phyloP scores from a whole-genome alignment of 2,329 filamentous ascomycete species.

The Colletotrichum echinochloae region DNA sequence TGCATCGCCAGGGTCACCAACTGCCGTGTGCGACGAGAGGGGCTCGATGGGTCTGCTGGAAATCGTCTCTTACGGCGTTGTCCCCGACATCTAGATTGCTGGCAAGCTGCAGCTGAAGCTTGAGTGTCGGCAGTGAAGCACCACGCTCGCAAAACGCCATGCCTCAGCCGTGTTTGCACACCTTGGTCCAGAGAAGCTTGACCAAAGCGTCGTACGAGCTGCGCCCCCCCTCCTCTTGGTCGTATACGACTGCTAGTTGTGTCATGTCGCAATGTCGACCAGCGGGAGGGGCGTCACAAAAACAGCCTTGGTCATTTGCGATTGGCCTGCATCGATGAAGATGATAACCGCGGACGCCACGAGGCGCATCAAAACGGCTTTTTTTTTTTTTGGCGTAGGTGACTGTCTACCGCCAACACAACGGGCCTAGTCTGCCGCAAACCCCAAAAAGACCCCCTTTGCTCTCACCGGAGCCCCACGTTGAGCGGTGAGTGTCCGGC shows the following conservation, averaged over 20 bases:
- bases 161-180: conserved; percentile 6
- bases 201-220: background rate
- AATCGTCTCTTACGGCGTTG: background rate
- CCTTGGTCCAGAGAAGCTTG: background rate
- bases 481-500: background rate
- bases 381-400: too few species aligned
- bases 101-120: background rate
- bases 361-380: background rate
- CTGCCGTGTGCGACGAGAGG: conserved; percentile 3
- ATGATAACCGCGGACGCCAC: background rate
- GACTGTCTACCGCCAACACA: background rate
- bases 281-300: background rate
- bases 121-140: background rate
- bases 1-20: background rate
- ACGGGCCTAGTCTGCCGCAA: background rate
- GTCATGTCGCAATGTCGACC: background rate
- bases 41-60: background rate
- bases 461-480: background rate
- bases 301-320: background rate
- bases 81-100: background rate
- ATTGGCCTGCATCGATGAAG: background rate
- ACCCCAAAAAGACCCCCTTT: background rate
- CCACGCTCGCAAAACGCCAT: background rate
- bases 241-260: background rate
- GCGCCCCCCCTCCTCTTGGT: background rate